phyloP scores from a whole-genome alignment of 345 rosid species.

The Carallia pectinifolia region DNA sequence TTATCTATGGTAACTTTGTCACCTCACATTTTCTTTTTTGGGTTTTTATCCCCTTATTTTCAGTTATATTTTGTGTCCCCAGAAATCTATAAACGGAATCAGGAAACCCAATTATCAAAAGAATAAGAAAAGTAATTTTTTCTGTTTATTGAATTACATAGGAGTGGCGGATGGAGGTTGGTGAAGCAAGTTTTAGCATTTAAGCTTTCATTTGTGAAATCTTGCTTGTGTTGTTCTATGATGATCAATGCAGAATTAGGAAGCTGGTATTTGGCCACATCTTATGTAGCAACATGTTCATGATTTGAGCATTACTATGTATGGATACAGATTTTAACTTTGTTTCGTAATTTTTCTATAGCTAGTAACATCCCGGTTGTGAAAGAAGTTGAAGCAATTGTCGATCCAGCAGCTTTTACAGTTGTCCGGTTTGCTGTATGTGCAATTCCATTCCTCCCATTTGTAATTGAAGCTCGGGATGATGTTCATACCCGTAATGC shows the following conservation, averaged over 20 bases:
- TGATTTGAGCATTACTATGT: background rate
- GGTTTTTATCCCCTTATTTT: background rate
- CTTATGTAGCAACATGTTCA: background rate
- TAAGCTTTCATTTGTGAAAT: no score
- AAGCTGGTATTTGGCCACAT: no score
- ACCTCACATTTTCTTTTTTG: no score
- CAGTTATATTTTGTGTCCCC: background rate
- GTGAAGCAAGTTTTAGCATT: no score
- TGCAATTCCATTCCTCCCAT: constrained; percentile 56
- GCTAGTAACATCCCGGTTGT: constrained; percentile 61
- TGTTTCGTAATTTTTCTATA: constrained; percentile 26
- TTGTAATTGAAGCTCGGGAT: constrained; percentile 37
- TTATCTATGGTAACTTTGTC: constrained; percentile 43
- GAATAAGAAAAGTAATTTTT: no score
- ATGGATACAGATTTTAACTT: background rate
- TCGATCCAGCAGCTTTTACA: constrained; percentile 53
- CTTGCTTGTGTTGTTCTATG: no score
- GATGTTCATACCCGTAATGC: constrained; percentile 48
- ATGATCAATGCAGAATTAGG: background rate
- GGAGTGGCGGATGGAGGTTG: no score
- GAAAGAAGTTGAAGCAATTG: constrained; percentile 51
- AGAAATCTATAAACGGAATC: background rate
- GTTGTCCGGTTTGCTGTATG: constrained; percentile 51
- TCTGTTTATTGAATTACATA: no score
- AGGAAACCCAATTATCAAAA: no score